These are phyloP conservation scores for Mortierella sp. DNA, from an alignment of 371 early-diverging fungal species.

Conservation along the genomic window DNA sequence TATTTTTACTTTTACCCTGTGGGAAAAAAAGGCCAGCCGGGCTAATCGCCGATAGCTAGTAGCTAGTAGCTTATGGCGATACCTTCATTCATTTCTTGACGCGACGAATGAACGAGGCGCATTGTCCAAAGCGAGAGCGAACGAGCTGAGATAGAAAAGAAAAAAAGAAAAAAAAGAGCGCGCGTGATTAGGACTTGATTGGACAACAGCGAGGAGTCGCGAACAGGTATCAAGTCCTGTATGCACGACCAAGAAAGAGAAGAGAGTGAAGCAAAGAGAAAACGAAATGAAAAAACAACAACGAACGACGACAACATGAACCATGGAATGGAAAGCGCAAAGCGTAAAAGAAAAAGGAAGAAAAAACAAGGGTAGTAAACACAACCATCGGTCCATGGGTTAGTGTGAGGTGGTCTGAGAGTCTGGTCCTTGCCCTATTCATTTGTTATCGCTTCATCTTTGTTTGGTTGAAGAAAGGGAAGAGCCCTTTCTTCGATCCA, in stretches of 20 bases:
- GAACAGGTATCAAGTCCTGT: neutral
- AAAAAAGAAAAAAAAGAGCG: neutral
- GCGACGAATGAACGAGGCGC: constrained; percentile 6
- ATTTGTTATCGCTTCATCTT: neutral
- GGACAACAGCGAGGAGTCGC: neutral
- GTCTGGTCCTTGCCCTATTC: neutral
- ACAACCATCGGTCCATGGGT: neutral
- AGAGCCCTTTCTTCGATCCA: neutral
- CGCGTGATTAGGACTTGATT: constrained; percentile 8
- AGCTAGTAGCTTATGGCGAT: no score
- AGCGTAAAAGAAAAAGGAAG: neutral
- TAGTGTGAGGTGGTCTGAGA: constrained; percentile 4
- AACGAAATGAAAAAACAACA: neutral
- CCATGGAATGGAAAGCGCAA: neutral
- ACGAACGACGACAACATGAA: neutral
- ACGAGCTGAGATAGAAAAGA: neutral
- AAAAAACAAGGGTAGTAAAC: neutral
- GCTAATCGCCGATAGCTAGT: no score
- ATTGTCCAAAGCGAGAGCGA: neutral
- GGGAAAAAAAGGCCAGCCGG: no score
- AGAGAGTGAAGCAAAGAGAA: no score
- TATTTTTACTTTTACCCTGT: no score
- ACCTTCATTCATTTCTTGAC: neutral
- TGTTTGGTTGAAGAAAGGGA: neutral
- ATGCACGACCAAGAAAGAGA: neutral